phyloP scores from a whole-genome alignment of 2,329 filamentous ascomycete genomes.

The Colletotrichum musicola region DNA sequence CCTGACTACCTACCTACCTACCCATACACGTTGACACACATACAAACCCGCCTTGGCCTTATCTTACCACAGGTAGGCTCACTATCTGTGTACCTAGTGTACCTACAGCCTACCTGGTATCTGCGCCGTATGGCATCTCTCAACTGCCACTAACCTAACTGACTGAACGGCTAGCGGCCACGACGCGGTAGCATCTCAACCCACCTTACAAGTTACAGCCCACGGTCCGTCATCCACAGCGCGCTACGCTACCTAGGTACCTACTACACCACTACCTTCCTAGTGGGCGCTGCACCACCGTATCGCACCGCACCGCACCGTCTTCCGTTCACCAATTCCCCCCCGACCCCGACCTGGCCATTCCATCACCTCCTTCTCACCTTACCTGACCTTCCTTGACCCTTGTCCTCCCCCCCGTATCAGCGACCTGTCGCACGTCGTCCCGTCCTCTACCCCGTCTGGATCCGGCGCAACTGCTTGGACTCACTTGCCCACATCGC shows the following conservation, averaged over 20 bases:
- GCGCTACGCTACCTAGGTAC: background rate
- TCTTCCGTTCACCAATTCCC: slow-evolving; percentile 25
- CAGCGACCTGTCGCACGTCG: slow-evolving; percentile 38
- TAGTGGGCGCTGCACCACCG: background rate
- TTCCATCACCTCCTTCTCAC: background rate
- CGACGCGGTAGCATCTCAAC: too few relatives aligned
- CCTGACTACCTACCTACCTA: background rate
- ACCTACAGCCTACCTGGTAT: too few relatives aligned
- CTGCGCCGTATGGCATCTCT: too few relatives aligned
- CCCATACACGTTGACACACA: background rate
- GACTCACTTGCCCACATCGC: slow-evolving; percentile 26
- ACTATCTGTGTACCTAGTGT: too few relatives aligned
- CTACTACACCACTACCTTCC: background rate
- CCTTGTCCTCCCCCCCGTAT: slow-evolving; percentile 36
- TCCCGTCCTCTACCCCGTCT: slow-evolving; percentile 38
- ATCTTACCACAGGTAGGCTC: background rate
- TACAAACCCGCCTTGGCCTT: background rate
- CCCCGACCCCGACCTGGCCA: slow-evolving; percentile 2
- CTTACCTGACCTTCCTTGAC: slow-evolving; percentile 35
- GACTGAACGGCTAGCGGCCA: too few relatives aligned
- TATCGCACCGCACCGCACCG: slow-evolving; percentile 11
- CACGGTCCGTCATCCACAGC: too few relatives aligned
- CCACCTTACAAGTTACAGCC: too few relatives aligned
- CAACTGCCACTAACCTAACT: too few relatives aligned
- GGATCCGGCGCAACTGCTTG: slow-evolving; percentile 35